Conservation (phyloP, 129 eudicot species). For the Escallonia rubra region DNA sequence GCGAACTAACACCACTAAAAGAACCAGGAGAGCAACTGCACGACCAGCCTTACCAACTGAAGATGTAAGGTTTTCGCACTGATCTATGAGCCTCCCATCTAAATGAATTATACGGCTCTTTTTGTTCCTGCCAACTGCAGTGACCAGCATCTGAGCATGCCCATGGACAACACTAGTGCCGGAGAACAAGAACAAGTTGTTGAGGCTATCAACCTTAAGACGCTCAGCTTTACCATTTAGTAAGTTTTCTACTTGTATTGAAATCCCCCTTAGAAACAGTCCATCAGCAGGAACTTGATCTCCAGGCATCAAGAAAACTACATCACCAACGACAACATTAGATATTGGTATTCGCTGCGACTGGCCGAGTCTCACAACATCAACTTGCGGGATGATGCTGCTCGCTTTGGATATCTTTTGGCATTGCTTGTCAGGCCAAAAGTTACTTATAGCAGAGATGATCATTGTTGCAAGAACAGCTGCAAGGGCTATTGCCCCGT, state of each 20-base stretch:
- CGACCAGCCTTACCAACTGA: slow-evolving; percentile 37
- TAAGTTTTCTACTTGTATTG: slow-evolving; percentile 34
- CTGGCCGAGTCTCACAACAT: slow-evolving; percentile 8
- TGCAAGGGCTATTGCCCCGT: not conserved
- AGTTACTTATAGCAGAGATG: not conserved
- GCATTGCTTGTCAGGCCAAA: not conserved
- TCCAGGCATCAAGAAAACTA: slow-evolving; percentile 6
- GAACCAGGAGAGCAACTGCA: slow-evolving; percentile 31
- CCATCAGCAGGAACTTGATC: slow-evolving; percentile 24
- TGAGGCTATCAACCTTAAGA: slow-evolving; percentile 15
- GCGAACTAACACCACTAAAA: slow-evolving; percentile 30
- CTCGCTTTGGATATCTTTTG: not conserved
- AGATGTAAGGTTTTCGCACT: slow-evolving; percentile 31
- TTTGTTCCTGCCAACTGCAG: slow-evolving; percentile 47
- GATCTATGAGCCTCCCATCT: slow-evolving; percentile 21
- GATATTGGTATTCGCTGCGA: not conserved
- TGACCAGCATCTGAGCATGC: slow-evolving; percentile 36
- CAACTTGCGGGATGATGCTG: not conserved
- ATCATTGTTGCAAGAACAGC: not conserved
- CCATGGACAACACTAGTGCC: slow-evolving; percentile 57
- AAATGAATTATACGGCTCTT: slow-evolving; percentile 28
- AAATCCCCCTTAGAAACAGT: slow-evolving; percentile 23
- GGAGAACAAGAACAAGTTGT: slow-evolving; percentile 37
- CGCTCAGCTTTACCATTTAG: slow-evolving; percentile 39
- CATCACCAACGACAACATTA: slow-evolving; percentile 12